Evolutionary conservation across 805 yeast species (phyloP).

Genomic region (Blastobotrys americana): DNA sequence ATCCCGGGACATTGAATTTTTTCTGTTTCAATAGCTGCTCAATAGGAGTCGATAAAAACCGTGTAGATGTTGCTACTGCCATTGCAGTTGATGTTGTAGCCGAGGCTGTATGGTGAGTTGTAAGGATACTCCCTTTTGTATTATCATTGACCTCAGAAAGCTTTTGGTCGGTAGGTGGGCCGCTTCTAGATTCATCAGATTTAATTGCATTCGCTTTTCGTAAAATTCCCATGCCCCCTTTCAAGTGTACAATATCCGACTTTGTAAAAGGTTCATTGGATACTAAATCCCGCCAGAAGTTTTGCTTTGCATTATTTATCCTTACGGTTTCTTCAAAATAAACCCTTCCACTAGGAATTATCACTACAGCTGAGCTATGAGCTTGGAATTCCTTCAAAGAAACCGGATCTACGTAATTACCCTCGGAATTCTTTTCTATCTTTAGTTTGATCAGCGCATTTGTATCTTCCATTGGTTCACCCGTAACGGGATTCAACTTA

Average conservation of each 20-base stretch:
- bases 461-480: constrained; percentile 18
- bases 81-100: constrained; percentile 29
- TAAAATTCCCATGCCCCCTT: constrained; percentile 20
- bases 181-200: too few relatives aligned
- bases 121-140: constrained; percentile 13
- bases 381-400: constrained; percentile 27
- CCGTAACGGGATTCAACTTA: constrained; percentile 27
- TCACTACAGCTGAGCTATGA: constrained; percentile 24
- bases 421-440: constrained; percentile 23
- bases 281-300: constrained; percentile 28
- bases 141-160: background rate
- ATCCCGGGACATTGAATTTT: constrained; percentile 24
- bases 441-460: constrained; percentile 22
- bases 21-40: constrained; percentile 25
- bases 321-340: constrained; percentile 27
- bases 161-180: background rate
- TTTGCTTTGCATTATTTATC: constrained; percentile 25
- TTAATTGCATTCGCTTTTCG: background rate
- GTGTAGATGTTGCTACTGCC: constrained; percentile 22
- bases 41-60: constrained; percentile 18
- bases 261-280: constrained; percentile 26
- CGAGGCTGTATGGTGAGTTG: constrained; percentile 24
- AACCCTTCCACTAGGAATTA: constrained; percentile 28
- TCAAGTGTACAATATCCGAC: constrained; percentile 22
- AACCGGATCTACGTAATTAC: constrained; percentile 29